Conservation (phyloP, 2,329 filamentous ascomycete species). For the Aphanocladium album region DNA sequence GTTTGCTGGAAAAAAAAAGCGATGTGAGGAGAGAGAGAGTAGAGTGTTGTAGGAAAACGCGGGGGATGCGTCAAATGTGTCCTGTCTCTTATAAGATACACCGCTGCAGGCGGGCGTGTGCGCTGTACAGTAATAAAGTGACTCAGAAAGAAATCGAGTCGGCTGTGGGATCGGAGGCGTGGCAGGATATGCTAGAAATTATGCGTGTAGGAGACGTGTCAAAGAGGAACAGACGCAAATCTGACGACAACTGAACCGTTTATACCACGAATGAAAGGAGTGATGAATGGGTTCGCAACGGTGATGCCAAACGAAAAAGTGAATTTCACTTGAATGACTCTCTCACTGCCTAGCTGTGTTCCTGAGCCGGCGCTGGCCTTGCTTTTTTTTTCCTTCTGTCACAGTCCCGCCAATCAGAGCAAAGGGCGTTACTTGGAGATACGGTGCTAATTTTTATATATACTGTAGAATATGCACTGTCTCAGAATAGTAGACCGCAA, state of each 20-base stretch:
- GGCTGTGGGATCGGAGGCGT: background rate
- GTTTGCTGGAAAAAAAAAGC: background rate
- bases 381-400: constrained; percentile 1
- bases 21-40: background rate
- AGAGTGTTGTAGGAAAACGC: too few species aligned
- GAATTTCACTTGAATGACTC: background rate
- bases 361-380: background rate
- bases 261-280: background rate
- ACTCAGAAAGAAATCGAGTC: constrained; percentile 5
- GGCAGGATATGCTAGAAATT: background rate
- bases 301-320: background rate
- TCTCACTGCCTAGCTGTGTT: background rate
- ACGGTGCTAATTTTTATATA: background rate
- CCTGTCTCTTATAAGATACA: too few species aligned
- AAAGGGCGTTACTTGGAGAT: background rate
- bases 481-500: too few species aligned
- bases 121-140: background rate
- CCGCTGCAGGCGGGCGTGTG: background rate
- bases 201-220: too few species aligned
- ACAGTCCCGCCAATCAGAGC: constrained; percentile 5
- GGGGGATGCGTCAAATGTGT: too few species aligned
- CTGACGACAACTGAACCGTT: background rate
- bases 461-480: background rate
- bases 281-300: background rate
- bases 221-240: background rate